Evolutionary conservation across 2,329 filamentous ascomycete species (phyloP).

Genomic region (Colletotrichum orbiculare): DNA sequence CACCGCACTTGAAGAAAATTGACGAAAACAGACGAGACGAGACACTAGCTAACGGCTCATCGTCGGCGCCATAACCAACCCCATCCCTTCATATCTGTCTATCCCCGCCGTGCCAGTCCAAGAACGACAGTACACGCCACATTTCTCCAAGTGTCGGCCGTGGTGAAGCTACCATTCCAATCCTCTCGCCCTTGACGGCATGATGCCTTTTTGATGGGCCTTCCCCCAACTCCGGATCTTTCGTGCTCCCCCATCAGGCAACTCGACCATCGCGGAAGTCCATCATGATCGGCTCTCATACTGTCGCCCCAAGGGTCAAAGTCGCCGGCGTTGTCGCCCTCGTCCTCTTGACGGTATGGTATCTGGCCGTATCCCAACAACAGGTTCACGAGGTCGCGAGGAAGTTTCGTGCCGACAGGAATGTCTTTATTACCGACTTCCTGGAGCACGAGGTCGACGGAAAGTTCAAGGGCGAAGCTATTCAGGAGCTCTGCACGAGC

Average conservation of each 20-base stretch:
- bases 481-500: slow-evolving; percentile 48
- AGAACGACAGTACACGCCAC: slow-evolving; percentile 28
- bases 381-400: slow-evolving; percentile 42
- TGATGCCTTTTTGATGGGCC: slow-evolving; percentile 8
- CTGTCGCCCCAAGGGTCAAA: slow-evolving; percentile 41
- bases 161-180: slow-evolving; percentile 25
- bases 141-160: slow-evolving; percentile 13
- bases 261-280: slow-evolving; percentile 3
- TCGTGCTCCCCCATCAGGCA: neutral
- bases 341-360: slow-evolving; percentile 41
- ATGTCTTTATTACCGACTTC: slow-evolving; percentile 48
- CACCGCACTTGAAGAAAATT: slow-evolving; percentile 14
- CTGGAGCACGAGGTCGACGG: slow-evolving; percentile 47
- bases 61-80: slow-evolving; percentile 26
- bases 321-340: slow-evolving; percentile 39
- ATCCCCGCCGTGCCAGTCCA: slow-evolving; percentile 28
- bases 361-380: slow-evolving; percentile 39
- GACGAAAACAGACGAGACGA: neutral
- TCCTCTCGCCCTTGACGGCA: slow-evolving; percentile 14
- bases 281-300: slow-evolving; percentile 39
- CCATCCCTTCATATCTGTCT: slow-evolving; percentile 35
- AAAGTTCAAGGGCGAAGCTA: slow-evolving; percentile 44
- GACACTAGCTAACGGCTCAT: slow-evolving; percentile 9
- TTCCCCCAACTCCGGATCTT: slow-evolving; percentile 4
- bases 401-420: slow-evolving; percentile 46